These are phyloP conservation scores for Ballota nigra DNA, from an alignment of 257 asterid species.

Conservation along the genomic window DNA sequence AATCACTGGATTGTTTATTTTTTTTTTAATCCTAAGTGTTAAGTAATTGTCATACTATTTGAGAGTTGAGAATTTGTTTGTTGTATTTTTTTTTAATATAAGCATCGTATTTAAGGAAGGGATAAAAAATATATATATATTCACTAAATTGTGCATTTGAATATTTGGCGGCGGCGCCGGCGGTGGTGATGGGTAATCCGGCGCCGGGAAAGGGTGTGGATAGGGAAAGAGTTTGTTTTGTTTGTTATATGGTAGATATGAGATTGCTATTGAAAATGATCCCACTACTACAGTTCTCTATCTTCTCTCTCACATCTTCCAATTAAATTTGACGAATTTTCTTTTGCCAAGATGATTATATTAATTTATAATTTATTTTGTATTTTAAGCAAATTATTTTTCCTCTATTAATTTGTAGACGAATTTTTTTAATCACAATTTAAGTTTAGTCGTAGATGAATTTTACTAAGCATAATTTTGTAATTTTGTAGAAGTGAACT, in stretches of 20 bases:
- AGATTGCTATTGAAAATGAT: constrained; percentile 24
- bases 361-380: background rate
- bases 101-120: constrained; percentile 22
- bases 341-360: background rate
- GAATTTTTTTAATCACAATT: too few species aligned
- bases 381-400: too few species aligned
- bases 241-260: constrained; percentile 1
- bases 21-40: too few species aligned
- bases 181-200: background rate
- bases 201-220: constrained; percentile 3
- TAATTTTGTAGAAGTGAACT: too few species aligned
- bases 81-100: constrained; percentile 33
- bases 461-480: too few species aligned
- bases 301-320: background rate
- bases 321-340: background rate
- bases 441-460: too few species aligned
- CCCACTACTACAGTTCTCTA: constrained; percentile 22
- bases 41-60: constrained; percentile 9
- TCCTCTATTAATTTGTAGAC: too few species aligned
- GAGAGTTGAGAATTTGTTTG: constrained; percentile 19
- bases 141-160: background rate
- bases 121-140: background rate
- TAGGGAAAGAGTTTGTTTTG: background rate
- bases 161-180: background rate
- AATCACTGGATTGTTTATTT: too few species aligned